Evolutionary conservation across 768 basidiomycete genomes (phyloP).

Genomic region (Suillus discolor): DNA sequence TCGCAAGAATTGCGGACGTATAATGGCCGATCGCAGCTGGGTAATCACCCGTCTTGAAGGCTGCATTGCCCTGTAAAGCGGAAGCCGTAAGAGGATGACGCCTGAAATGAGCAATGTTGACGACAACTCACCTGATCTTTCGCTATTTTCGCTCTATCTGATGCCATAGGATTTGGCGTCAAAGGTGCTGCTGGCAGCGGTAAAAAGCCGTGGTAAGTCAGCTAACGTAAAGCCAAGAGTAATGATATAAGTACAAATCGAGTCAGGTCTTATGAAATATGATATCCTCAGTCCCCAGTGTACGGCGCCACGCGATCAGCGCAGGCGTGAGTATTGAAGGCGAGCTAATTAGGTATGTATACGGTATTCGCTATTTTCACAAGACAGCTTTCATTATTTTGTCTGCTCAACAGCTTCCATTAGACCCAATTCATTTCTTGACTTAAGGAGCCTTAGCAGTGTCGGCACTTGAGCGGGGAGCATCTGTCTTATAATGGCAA

Average conservation of each 20-base stretch:
- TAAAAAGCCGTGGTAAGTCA: not conserved
- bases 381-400: not conserved
- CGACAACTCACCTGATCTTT: constrained; percentile 32
- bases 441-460: not conserved
- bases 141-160: constrained; percentile 35
- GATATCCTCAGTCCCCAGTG: not conserved
- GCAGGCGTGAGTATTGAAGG: not conserved
- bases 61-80: constrained; percentile 71
- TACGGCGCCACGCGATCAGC: not conserved
- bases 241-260: not conserved
- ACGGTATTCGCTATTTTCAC: not conserved
- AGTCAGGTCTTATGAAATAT: not conserved
- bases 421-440: not conserved
- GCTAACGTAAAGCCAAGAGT: not conserved
- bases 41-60: constrained; percentile 83
- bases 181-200: not conserved
- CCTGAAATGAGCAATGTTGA: not conserved
- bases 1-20: constrained; percentile 74
- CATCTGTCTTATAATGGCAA: constrained; percentile 1
- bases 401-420: not conserved
- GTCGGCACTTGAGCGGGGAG: not conserved
- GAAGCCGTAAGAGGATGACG: not conserved
- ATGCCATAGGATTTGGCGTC: constrained; percentile 28
- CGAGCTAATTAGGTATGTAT: not conserved
- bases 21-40: constrained; percentile 85